phyloP scores from a whole-genome alignment of 2,329 filamentous ascomycete species.

The Verticillium longisporum region DNA sequence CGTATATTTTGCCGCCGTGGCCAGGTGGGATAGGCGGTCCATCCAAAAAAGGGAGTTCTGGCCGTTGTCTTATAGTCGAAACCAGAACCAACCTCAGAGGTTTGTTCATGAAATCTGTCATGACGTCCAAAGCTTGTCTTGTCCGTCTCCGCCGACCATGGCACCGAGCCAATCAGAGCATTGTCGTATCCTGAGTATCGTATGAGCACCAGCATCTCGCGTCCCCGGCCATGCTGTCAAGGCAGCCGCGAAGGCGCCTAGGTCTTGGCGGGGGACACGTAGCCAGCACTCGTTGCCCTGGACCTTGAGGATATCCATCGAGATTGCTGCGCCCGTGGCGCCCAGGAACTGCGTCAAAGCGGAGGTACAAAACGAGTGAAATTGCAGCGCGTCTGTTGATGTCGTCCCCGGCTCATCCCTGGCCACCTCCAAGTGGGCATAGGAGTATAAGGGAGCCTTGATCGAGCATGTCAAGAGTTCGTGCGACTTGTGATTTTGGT shows the following conservation, averaged over 20 bases:
- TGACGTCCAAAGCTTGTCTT: slow-evolving; percentile 39
- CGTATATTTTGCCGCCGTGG: neutral
- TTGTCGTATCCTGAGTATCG: slow-evolving; percentile 46
- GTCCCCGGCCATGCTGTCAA: slow-evolving; percentile 57
- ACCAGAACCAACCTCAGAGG: neutral
- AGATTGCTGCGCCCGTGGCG: slow-evolving; percentile 57
- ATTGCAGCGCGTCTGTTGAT: slow-evolving; percentile 53
- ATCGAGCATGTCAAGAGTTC: slow-evolving; percentile 47
- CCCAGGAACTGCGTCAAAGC: slow-evolving; percentile 66
- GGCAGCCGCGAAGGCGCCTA: slow-evolving; percentile 54
- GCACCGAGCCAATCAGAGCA: slow-evolving; percentile 59
- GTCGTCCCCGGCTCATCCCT: slow-evolving; percentile 16
- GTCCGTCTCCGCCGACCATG: slow-evolving; percentile 43
- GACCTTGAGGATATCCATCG: slow-evolving; percentile 63
- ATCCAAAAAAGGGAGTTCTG: slow-evolving; percentile 11
- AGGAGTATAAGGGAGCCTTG: slow-evolving; percentile 45
- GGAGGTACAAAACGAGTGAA: slow-evolving; percentile 54
- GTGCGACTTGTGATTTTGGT: slow-evolving; percentile 29
- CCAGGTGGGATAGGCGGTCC: neutral
- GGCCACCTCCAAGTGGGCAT: slow-evolving; percentile 47
- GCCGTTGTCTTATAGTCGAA: neutral
- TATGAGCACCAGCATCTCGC: slow-evolving; percentile 31
- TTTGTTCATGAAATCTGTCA: neutral
- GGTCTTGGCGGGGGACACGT: slow-evolving; percentile 54
- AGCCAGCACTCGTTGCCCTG: slow-evolving; percentile 53